A percentile compares a stretch with the other conserved stretches of the same genome.
Conservation (phyloP, 306 rosid species). For the Echinosophora koreensis region DNA sequence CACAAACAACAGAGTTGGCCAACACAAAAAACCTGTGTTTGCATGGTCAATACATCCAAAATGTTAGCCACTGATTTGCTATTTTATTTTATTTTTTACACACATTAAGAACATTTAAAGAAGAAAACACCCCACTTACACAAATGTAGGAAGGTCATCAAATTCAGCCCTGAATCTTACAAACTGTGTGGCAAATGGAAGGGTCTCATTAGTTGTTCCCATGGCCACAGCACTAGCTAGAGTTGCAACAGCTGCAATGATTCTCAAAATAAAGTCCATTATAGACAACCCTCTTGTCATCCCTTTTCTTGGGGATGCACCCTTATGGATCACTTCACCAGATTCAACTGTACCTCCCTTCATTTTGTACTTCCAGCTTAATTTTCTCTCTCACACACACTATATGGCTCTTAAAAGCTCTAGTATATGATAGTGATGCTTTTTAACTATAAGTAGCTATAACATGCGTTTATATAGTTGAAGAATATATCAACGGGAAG, state of each 20-base stretch:
- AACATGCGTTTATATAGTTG: conserved; percentile 36
- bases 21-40: conserved; percentile 70
- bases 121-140: conserved; percentile 46
- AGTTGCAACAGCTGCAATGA: conserved; percentile 52
- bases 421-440: conserved; percentile 8
- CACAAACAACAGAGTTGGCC: conserved; percentile 68
- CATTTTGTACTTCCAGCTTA: conserved; percentile 28
- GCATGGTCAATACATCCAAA: conserved; percentile 28
- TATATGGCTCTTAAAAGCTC: background rate
- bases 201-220: conserved; percentile 56
- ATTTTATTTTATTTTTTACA: too few species aligned
- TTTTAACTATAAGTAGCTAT: background rate
- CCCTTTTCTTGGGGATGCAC: conserved; percentile 35
- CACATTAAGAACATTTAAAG: background rate
- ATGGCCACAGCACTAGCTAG: conserved; percentile 52
- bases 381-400: background rate
- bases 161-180: conserved; percentile 57
- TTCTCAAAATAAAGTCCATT: conserved; percentile 59
- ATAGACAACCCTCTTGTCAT: conserved; percentile 54
- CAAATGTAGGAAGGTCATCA: conserved; percentile 64
- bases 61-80: background rate
- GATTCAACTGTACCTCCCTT: conserved; percentile 39
- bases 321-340: conserved; percentile 41
- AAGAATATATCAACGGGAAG: too few species aligned
- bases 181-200: conserved; percentile 55